Percentiles rank a stretch among this genome's conserved stretches.
phyloP scores from a whole-genome alignment of 441 rosid species.

The Cnidoscolus chayamansa region DNA sequence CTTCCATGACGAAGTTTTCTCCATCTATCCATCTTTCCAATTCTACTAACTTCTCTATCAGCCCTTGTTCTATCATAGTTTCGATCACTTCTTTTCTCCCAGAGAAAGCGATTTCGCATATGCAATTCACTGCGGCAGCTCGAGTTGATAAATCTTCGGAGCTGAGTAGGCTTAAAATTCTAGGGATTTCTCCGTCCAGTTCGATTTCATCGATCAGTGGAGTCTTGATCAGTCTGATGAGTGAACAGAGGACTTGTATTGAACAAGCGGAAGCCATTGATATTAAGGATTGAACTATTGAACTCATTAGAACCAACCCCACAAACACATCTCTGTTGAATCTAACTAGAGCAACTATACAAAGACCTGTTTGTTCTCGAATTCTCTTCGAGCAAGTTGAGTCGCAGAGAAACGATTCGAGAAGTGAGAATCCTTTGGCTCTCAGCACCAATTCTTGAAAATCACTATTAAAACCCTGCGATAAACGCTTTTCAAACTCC shows the following conservation, averaged over 20 bases:
- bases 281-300: conserved; percentile 35
- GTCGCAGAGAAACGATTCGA: conserved; percentile 40
- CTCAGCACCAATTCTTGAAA: conserved; percentile 50
- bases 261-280: conserved; percentile 40
- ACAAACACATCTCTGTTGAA: conserved; percentile 61
- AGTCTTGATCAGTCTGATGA: conserved; percentile 36
- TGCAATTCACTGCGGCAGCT: conserved; percentile 37
- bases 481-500: conserved; percentile 38
- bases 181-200: conserved; percentile 36
- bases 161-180: conserved; percentile 33
- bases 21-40: conserved; percentile 38
- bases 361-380: conserved; percentile 33
- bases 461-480: conserved; percentile 43
- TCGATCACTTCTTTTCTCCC: conserved; percentile 54
- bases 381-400: conserved; percentile 26
- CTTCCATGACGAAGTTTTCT: not conserved
- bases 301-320: conserved; percentile 58
- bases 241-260: conserved; percentile 35
- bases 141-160: conserved; percentile 25
- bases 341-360: conserved; percentile 37
- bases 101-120: conserved; percentile 44
- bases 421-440: conserved; percentile 38
- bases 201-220: conserved; percentile 54
- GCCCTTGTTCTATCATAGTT: conserved; percentile 35
- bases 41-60: conserved; percentile 43